Conservation (phyloP, 768 basidiomycete species). For the Suillus tomentosus region DNA sequence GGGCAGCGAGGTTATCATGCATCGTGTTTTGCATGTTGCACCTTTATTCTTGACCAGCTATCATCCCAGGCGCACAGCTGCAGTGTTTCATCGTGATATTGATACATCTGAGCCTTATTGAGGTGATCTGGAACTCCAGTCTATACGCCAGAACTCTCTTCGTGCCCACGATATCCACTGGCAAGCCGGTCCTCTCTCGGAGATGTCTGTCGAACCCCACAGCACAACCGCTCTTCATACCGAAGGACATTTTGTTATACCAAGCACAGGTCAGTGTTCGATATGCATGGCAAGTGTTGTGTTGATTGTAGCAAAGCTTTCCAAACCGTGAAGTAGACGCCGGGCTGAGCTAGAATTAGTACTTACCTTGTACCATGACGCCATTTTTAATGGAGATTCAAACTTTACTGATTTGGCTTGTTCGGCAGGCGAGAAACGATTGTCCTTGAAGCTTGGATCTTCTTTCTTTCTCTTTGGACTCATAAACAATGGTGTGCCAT, state of each 20-base stretch:
- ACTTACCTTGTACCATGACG: conserved; percentile 23
- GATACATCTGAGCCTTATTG: not conserved
- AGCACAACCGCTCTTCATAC: not conserved
- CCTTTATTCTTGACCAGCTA: not conserved
- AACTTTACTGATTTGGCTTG: conserved; percentile 20
- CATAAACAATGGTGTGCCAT: conserved; percentile 78
- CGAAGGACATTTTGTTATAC: not conserved
- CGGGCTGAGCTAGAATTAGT: conserved; percentile 6
- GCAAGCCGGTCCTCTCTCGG: not conserved
- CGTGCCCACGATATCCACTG: not conserved
- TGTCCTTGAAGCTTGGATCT: conserved; percentile 40
- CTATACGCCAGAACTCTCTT: not conserved
- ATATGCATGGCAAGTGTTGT: conserved; percentile 15
- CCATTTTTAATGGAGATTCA: conserved; percentile 13
- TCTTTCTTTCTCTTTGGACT: conserved; percentile 94
- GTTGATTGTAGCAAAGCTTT: conserved; percentile 31
- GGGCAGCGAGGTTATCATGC: not conserved
- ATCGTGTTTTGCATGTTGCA: not conserved
- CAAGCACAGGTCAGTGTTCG: conserved; percentile 3
- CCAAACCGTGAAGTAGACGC: conserved; percentile 10
- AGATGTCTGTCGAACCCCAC: conserved; percentile 4
- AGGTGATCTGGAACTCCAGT: not conserved
- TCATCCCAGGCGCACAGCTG: not conserved
- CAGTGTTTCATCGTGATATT: not conserved
- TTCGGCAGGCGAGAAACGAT: conserved; percentile 24